Base-by-base conservation (phyloP, 2,329 filamentous ascomycete species). In the Diaporthe sp. region DNA sequence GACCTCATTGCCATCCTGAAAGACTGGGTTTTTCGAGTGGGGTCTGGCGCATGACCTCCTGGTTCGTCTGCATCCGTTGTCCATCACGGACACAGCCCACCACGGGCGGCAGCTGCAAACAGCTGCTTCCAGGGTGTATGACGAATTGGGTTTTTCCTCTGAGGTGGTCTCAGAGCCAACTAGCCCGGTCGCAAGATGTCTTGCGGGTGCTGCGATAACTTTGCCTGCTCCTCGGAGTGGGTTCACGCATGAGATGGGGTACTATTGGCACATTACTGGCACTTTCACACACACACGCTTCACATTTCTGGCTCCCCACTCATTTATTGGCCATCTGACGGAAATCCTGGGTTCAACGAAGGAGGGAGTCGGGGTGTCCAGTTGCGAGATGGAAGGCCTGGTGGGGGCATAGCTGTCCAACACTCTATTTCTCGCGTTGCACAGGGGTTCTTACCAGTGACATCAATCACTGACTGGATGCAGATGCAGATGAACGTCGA, bases 391-490 rank as follows among this genome's bases (percentile, higher is more conserved):
- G n/a, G 51, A 55, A 28, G 51, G 25, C 25, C 25, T 28, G n/a
- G 51, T 25, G 51, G 25, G 25, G 25, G 51, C 51, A 55, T 55
- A 55, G 51, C 25, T 55, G n/a, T 55, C 25, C 25, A 25, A 55
- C 51, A 7, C 51, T 55, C n/a, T 55, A 55, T 55, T 15, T 25
- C 25, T 12, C 25, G 51, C 46, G 34, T 55, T 55, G 51, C 10
- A 55, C 51, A 55, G 51, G 51, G 10, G n/a, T 55, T 55, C 51
- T 55, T 55, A 55, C 51, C 51, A 17, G 51, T 55, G 51, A 55
- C n/a, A 55, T 3, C 46, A 55, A 55, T 55, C 51, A 55, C 51
- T 55, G 51, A 55, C 51, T 55, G 51, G 51, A 55, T 55, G 51
- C 51, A 55, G 51, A 55, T 55, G 51, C 51, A 55, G 51, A 55